phyloP scores from a whole-genome alignment of 225 moss, liverwort and hornwort genomes.

The Thuidium tamariscinum region DNA sequence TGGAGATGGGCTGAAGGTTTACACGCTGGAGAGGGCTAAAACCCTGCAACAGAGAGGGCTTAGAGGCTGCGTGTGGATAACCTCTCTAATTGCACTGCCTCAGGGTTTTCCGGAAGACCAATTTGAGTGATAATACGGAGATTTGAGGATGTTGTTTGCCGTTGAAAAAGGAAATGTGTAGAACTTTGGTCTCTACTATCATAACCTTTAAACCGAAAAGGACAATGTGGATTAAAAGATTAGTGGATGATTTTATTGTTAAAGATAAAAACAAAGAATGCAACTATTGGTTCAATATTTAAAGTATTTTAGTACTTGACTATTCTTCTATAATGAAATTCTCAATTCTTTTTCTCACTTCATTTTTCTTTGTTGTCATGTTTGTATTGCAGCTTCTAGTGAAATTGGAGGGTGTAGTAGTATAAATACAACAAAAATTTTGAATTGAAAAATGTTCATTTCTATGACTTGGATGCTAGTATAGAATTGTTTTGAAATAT shows the following conservation, averaged over 20 bases:
- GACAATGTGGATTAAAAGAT: accelerated
- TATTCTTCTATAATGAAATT: accelerated
- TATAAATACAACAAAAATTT: neutral
- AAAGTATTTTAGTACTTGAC: accelerated
- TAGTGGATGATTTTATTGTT: neutral
- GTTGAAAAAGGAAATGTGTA: no score
- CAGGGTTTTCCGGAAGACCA: neutral
- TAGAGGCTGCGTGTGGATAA: neutral
- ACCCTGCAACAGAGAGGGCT: neutral
- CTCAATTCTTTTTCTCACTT: neutral
- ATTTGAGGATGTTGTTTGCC: neutral
- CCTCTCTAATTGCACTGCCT: neutral
- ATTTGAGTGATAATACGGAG: neutral
- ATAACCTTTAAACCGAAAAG: neutral
- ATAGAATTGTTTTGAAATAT: neutral
- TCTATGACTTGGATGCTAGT: accelerated
- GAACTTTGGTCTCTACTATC: neutral
- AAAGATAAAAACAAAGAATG: neutral
- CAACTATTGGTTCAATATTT: neutral
- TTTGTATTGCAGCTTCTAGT: neutral
- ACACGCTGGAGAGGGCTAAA: neutral
- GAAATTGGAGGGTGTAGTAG: neutral
- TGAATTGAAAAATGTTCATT: neutral
- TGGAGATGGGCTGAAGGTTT: neutral
- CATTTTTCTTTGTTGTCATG: neutral